Conservation (phyloP, 2,329 filamentous ascomycete species). For the Cytospora schulzeri region DNA sequence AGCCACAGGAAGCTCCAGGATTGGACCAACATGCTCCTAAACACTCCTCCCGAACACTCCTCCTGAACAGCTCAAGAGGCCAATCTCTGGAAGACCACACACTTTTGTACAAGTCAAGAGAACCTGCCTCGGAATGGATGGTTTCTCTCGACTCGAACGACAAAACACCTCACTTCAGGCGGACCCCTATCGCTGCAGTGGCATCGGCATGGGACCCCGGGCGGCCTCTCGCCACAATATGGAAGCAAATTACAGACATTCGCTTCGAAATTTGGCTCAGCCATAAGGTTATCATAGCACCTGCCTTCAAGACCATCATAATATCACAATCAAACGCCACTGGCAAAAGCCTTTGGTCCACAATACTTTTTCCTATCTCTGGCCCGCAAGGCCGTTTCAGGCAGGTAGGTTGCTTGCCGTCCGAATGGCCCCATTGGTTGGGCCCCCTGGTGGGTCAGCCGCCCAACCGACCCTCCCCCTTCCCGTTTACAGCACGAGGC, state of each 20-base stretch:
- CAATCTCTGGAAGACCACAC: not conserved
- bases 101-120: not conserved
- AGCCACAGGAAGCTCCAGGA: not conserved
- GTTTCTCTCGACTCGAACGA: not conserved
- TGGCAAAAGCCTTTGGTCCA: constrained; percentile 11
- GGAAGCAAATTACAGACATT: constrained; percentile 3
- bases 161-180: not conserved
- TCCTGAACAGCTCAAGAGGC: not conserved
- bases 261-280: not conserved
- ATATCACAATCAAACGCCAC: too few species aligned
- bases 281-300: not conserved
- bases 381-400: constrained; percentile 10
- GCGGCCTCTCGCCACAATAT: not conserved
- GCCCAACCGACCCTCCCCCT: constrained; percentile 6
- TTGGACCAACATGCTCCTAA: not conserved
- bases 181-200: not conserved
- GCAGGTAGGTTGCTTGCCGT: constrained; percentile 1
- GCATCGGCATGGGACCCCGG: not conserved
- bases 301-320: not conserved
- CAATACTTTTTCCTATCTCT: constrained; percentile 8
- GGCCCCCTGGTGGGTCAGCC: constrained; percentile 10
- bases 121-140: not conserved
- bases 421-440: constrained; percentile 11
- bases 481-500: constrained; percentile 4
- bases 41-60: not conserved